A percentile compares a stretch with the other conserved stretches of the same genome.
These are phyloP conservation scores for Pyrus betulifolia DNA, from an alignment of 306 rosid genomes.

Conservation along the genomic window DNA sequence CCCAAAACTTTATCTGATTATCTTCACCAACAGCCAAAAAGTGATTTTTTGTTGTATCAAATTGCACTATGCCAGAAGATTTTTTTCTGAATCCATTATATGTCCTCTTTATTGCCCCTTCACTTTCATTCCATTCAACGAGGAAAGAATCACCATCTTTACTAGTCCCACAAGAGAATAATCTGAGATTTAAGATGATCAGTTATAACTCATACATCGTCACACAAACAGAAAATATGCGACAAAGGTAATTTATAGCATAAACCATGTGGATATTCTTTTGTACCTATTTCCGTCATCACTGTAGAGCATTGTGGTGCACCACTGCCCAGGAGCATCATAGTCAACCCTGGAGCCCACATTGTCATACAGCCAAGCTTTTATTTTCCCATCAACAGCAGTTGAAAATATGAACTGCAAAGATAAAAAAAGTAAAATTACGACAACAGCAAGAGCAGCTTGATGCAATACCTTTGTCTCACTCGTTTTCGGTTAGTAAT, in stretches of 20 bases:
- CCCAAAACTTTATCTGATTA: conserved; percentile 60
- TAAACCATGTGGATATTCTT: neutral
- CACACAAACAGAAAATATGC: neutral
- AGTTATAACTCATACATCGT: neutral
- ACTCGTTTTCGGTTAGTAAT: neutral
- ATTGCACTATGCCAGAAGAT: conserved; percentile 53
- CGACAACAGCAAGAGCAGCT: neutral
- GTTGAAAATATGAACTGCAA: conserved; percentile 70
- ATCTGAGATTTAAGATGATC: conserved; percentile 22
- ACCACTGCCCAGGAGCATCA: conserved; percentile 68
- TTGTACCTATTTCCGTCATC: conserved; percentile 64
- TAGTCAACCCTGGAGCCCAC: conserved; percentile 69
- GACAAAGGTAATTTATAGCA: neutral
- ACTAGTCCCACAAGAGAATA: conserved; percentile 72
- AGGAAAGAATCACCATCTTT: conserved; percentile 64
- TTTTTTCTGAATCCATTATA: conserved; percentile 60
- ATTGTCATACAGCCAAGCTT: conserved; percentile 64
- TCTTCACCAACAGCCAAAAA: conserved; percentile 76
- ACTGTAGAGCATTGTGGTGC: conserved; percentile 62
- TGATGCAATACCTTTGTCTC: neutral
- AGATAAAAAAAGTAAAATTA: neutral
- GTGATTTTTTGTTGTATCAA: conserved; percentile 64
- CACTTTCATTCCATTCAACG: conserved; percentile 78
- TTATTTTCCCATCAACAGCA: conserved; percentile 64
- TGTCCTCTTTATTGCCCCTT: conserved; percentile 61